Evolutionary conservation across 768 basidiomycete species (phyloP).

Genomic region (Collybiopsis luxurians): DNA sequence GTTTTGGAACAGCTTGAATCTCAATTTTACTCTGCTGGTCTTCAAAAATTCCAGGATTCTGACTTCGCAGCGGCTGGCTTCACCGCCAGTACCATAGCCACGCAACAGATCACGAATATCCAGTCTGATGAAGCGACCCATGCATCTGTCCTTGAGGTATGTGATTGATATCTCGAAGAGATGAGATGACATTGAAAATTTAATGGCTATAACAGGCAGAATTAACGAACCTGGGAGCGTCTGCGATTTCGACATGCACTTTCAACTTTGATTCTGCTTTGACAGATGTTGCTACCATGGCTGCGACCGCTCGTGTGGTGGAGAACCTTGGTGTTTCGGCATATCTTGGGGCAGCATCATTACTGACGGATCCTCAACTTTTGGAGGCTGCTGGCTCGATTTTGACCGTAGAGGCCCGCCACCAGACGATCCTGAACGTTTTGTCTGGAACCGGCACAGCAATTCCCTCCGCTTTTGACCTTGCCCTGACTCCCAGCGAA

Average conservation of each 20-base stretch:
- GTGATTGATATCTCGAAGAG: constrained; percentile 6
- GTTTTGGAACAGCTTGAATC: constrained; percentile 75
- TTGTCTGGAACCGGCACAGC: constrained; percentile 53
- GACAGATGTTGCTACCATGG: constrained; percentile 67
- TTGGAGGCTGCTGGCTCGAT: constrained; percentile 71
- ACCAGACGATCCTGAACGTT: constrained; percentile 75
- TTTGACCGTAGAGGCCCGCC: constrained; percentile 79
- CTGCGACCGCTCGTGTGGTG: constrained; percentile 66
- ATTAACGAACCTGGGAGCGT: constrained; percentile 51
- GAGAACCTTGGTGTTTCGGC: constrained; percentile 76
- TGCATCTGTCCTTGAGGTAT: constrained; percentile 49
- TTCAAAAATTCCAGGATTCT: constrained; percentile 57
- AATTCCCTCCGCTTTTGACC: constrained; percentile 70
- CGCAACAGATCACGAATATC: constrained; percentile 61
- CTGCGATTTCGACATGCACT: constrained; percentile 53
- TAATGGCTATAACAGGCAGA: constrained; percentile 31
- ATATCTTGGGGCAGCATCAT: constrained; percentile 70
- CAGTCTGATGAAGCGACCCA: constrained; percentile 63
- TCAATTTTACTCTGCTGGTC: constrained; percentile 64
- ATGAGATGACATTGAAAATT: not conserved
- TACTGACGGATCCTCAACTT: constrained; percentile 58
- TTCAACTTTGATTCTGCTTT: constrained; percentile 69
- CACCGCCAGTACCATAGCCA: constrained; percentile 46
- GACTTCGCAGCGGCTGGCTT: constrained; percentile 72
- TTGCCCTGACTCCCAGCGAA: constrained; percentile 65